A percentile compares a stretch with the other conserved stretches of the same genome.
Conservation (phyloP, 331 rosid genomes). For the Malus hybrid region DNA sequence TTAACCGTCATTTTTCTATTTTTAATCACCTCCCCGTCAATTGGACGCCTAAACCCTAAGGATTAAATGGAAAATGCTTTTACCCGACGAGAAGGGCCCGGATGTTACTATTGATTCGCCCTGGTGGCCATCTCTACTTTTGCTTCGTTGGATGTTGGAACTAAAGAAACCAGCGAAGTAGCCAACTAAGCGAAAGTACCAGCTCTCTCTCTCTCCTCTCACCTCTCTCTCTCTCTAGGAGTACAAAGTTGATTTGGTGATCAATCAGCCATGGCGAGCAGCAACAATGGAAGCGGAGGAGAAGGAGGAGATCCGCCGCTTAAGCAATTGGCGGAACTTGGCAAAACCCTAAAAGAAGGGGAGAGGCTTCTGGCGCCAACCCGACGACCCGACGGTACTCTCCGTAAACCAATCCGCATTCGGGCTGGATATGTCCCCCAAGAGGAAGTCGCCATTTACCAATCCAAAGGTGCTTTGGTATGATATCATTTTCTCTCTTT, state of each 20-base stretch:
- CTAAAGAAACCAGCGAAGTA: not conserved
- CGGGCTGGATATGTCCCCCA: slow-evolving; percentile 82
- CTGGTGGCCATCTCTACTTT: not conserved
- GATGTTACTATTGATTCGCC: too few relatives aligned
- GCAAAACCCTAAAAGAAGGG: slow-evolving; percentile 74
- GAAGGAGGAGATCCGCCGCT: slow-evolving; percentile 19
- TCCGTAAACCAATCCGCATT: slow-evolving; percentile 72
- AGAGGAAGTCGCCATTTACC: slow-evolving; percentile 88
- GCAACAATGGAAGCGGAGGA: slow-evolving; percentile 22
- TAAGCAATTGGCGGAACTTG: slow-evolving; percentile 30
- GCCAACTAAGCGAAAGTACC: not conserved
- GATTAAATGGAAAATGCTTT: too few relatives aligned
- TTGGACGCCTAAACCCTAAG: too few relatives aligned
- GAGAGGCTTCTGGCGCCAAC: slow-evolving; percentile 79
- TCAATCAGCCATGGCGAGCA: slow-evolving; percentile 32
- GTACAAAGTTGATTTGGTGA: too few relatives aligned
- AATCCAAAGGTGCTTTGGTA: slow-evolving; percentile 72
- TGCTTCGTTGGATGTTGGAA: not conserved
- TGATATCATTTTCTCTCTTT: not conserved
- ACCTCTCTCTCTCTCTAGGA: not conserved
- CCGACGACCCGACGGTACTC: slow-evolving; percentile 85
- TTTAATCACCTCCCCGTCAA: too few relatives aligned
- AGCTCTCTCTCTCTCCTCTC: not conserved
- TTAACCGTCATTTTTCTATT: too few relatives aligned
- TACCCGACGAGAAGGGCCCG: too few relatives aligned